A percentile compares a stretch with the other conserved stretches of the same genome.
These are phyloP conservation scores for Anthracocystis setariae DNA, from an alignment of 1,284 basidiomycete genomes.

Conservation along the genomic window DNA sequence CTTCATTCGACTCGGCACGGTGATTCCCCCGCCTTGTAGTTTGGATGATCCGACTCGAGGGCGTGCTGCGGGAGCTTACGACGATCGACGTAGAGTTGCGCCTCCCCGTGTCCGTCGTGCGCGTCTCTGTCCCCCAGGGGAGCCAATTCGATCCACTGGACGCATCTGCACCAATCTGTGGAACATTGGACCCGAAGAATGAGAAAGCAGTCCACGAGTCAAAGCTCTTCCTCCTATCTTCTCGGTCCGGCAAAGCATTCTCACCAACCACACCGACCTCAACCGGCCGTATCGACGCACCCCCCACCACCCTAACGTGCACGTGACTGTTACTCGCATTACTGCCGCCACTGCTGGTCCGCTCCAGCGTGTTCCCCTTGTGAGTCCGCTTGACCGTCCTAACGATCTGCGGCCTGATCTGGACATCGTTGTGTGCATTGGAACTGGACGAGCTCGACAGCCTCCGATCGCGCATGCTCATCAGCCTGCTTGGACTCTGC, in stretches of 20 bases:
- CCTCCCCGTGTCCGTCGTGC: conserved; percentile 1
- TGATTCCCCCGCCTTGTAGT: neutral
- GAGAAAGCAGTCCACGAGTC: conserved; percentile 36
- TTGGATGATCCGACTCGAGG: neutral
- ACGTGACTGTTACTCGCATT: conserved; percentile 19
- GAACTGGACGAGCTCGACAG: conserved; percentile 26
- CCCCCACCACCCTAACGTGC: conserved; percentile 30
- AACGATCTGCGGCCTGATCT: conserved; percentile 39
- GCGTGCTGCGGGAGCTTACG: neutral
- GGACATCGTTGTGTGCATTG: conserved; percentile 25
- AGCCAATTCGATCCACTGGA: conserved; percentile 10
- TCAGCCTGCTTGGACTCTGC: conserved; percentile 14
- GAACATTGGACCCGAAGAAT: conserved; percentile 18
- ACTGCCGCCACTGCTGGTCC: conserved; percentile 28
- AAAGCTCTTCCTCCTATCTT: conserved; percentile 20
- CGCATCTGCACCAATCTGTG: conserved; percentile 1
- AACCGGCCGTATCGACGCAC: conserved; percentile 7
- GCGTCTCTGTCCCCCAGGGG: conserved; percentile 8
- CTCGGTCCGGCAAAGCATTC: conserved; percentile 11
- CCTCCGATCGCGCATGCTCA: conserved; percentile 15
- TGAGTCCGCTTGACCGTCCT: conserved; percentile 31
- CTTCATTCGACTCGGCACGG: conserved; percentile 10
- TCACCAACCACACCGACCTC: conserved; percentile 3
- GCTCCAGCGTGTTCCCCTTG: conserved; percentile 17
- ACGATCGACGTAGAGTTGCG: conserved; percentile 11